Conservation (phyloP, 1,139 yeast species). For the Sugiyamaella novakii region DNA sequence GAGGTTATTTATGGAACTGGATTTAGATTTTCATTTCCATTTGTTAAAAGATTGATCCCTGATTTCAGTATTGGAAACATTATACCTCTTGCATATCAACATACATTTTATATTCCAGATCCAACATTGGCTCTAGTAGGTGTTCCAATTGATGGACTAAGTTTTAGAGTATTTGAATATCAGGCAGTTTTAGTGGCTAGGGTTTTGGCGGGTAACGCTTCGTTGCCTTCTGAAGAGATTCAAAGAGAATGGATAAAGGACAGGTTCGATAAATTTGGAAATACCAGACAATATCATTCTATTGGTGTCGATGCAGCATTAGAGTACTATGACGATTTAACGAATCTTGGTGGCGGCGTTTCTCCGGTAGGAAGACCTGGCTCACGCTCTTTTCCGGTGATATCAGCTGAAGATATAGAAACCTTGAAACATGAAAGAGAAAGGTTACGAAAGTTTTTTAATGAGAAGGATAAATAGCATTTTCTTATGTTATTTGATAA, state of each 20-base stretch:
- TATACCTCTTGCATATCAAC: slow-evolving; percentile 22
- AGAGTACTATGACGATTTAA: slow-evolving; percentile 18
- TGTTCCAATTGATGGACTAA: slow-evolving; percentile 21
- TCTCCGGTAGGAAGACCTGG: slow-evolving; percentile 6
- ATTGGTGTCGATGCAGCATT: slow-evolving; percentile 22
- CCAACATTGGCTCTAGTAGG: slow-evolving; percentile 22
- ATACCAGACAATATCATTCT: slow-evolving; percentile 22
- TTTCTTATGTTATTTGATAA: too few relatives aligned
- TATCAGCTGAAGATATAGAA: slow-evolving; percentile 14
- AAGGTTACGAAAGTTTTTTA: slow-evolving; percentile 11
- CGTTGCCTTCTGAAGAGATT: slow-evolving; percentile 19
- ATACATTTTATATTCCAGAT: slow-evolving; percentile 21
- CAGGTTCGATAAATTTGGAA: slow-evolving; percentile 13
- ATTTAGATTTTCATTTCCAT: slow-evolving; percentile 18
- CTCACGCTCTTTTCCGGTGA: slow-evolving; percentile 15
- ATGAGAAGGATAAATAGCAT: neutral
- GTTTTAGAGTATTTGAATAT: slow-evolving; percentile 23
- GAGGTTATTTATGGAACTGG: slow-evolving; percentile 21
- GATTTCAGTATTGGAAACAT: slow-evolving; percentile 20
- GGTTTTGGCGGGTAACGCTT: slow-evolving; percentile 18
- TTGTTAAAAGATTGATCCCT: slow-evolving; percentile 13
- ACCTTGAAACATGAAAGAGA: slow-evolving; percentile 13
- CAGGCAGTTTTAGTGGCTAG: slow-evolving; percentile 24
- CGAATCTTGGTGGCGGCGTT: slow-evolving; percentile 17
- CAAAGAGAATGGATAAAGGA: slow-evolving; percentile 19